Conservation (phyloP, 495 filamentous ascomycete genomes). For the Tetracladium setigerum region DNA sequence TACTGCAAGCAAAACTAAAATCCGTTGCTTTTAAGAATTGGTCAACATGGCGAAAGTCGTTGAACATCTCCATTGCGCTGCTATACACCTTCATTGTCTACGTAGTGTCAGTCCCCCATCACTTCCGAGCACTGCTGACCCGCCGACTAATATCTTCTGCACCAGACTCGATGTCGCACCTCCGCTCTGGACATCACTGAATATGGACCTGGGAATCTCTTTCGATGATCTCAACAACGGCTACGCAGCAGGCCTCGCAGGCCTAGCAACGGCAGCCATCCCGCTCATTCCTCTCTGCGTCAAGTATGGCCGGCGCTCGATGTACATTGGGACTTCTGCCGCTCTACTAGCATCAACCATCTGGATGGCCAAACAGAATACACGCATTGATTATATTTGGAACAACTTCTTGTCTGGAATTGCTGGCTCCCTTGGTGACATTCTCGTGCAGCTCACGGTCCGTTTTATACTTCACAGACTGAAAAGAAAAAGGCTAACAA, state of each 20-base stretch:
- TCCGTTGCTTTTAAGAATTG: conserved; percentile 8
- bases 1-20: too few relatives aligned
- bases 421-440: background rate
- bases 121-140: too few relatives aligned
- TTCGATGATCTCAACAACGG: conserved; percentile 28
- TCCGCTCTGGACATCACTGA: conserved; percentile 29
- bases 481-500: conserved; percentile 28
- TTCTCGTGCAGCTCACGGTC: conserved; percentile 6
- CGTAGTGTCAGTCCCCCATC: background rate
- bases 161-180: conserved; percentile 1
- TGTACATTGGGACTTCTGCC: too few relatives aligned
- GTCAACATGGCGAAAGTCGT: conserved; percentile 1
- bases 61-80: background rate
- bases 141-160: background rate
- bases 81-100: background rate
- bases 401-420: background rate
- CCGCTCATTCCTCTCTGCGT: conserved; percentile 38
- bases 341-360: too few relatives aligned
- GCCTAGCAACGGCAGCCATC: conserved; percentile 34
- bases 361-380: too few relatives aligned
- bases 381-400: too few relatives aligned
- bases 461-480: background rate
- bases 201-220: conserved; percentile 30
- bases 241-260: conserved; percentile 28
- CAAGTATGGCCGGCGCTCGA: conserved; percentile 36